Evolutionary conservation across 306 rosid species (phyloP).

Genomic region (Astragalus membranaceus): DNA sequence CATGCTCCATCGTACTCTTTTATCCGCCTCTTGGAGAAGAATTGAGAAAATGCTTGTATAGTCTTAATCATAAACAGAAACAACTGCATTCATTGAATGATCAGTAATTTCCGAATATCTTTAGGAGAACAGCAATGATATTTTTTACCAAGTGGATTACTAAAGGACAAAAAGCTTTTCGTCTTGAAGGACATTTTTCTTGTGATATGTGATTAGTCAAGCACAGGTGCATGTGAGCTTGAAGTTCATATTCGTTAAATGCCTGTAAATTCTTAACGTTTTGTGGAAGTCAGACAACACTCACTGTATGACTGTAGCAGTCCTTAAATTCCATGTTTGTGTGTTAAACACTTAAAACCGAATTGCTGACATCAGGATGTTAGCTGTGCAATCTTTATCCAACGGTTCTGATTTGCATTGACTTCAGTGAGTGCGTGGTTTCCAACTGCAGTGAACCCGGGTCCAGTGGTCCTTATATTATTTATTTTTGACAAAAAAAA

Average conservation of each 20-base stretch:
- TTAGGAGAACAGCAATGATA: background rate
- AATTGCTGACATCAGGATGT: too few species aligned
- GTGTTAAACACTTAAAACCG: too few species aligned
- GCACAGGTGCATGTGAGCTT: background rate
- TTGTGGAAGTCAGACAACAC: background rate
- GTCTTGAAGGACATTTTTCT: background rate
- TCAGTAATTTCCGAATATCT: background rate
- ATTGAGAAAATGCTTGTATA: background rate
- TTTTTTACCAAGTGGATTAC: background rate
- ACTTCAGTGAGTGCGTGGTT: too few species aligned
- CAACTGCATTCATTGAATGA: background rate
- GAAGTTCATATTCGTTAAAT: background rate
- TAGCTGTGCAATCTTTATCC: too few species aligned
- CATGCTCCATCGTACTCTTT: background rate
- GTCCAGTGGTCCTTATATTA: background rate
- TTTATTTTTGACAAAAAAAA: too few species aligned
- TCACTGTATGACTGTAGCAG: background rate
- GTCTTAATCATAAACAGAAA: background rate
- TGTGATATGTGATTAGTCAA: background rate
- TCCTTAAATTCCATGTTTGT: too few species aligned
- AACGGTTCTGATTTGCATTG: too few species aligned
- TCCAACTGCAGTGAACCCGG: too few species aligned
- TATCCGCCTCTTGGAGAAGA: background rate
- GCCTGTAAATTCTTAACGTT: background rate
- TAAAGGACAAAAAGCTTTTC: background rate